These are phyloP conservation scores for Alnus glutinosa DNA, from an alignment of 306 rosid species.

Conservation along the genomic window DNA sequence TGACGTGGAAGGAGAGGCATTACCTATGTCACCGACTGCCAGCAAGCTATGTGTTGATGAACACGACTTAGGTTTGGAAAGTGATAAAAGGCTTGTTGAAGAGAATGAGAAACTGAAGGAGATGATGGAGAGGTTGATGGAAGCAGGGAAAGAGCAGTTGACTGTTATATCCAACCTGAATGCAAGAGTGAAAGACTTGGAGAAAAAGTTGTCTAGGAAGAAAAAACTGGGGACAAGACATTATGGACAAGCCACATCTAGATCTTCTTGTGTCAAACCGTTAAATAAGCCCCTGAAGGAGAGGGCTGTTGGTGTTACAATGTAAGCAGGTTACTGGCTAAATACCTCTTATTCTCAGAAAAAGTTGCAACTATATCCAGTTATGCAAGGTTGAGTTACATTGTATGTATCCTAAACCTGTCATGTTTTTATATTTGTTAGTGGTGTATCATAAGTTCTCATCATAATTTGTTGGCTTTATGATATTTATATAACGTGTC, in stretches of 20 bases:
- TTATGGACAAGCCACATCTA: neutral
- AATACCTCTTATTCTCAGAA: neutral
- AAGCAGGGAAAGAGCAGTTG: conserved; percentile 43
- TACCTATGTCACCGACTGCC: neutral
- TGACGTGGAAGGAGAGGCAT: neutral
- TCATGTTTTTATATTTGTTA: neutral
- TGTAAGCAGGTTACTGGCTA: neutral
- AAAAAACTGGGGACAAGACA: conserved; percentile 26
- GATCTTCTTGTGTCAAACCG: conserved; percentile 8
- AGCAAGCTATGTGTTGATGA: neutral
- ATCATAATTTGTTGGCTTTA: neutral
- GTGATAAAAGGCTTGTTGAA: conserved; percentile 8
- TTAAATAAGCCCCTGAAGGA: neutral
- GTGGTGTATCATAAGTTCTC: neutral
- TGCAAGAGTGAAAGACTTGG: conserved; percentile 41
- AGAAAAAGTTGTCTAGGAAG: conserved; percentile 38
- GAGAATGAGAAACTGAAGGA: conserved; percentile 47
- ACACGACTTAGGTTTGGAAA: neutral
- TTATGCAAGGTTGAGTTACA: too few relatives aligned
- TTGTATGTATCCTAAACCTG: neutral
- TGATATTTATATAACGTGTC: neutral
- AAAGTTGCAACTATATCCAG: neutral
- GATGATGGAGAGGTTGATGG: conserved; percentile 41
- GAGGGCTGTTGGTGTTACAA: conserved; percentile 3
- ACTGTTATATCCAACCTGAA: conserved; percentile 38